Evolutionary conservation across 805 yeast species (phyloP), one percentile per base, ranked within the genome.

Genomic region (Lachancea nothofagi): DNA sequence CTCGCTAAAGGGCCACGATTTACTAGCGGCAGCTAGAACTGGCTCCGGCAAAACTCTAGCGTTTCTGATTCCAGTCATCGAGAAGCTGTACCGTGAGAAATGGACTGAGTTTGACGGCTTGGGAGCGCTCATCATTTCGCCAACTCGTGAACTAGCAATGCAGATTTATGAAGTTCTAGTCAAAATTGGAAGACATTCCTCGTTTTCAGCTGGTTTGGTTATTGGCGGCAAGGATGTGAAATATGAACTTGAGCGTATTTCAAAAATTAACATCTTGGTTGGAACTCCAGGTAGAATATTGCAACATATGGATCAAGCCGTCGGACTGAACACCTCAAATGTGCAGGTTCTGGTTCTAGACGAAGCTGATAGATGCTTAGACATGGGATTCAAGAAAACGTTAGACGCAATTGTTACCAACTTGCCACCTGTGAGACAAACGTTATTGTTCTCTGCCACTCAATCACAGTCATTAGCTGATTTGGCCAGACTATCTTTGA

Each of bases 281-380:
- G 93, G 95, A 10, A 88, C 97, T 0, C 97, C 97, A 0, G 97
- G 97, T 3, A 71, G 97, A 58, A 64, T 88, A 14, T 67, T 89
- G 33, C 97, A 88, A 57, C 96, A 88, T 57, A 72, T 88, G 75
- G 95, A 89, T 58, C 94, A 89, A 57, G 79, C 95, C 6, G 81
- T 82, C 1, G 87, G 87, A 1, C 73, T 88, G 59, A 89, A 82
- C 51, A 66, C 82, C 7, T 68, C 78, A 17, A 85, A 84, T 55
- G 64, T 88, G 45, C 90, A 88, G 61, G 74, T 82, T 56, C 64
- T 88, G 32, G 88, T 88, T 2, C 62, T 88, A 38, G 97, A 88
- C 61, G 97, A 88, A 61, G 96, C 96, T 0, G 97, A 88, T 57
- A 69, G 96, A 49, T 85, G 93, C 53, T 66, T 88, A 51, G 97